These are phyloP conservation scores for Tetrapisispora taiwanensis DNA, from an alignment of 805 yeast genomes.

Conservation along the genomic window DNA sequence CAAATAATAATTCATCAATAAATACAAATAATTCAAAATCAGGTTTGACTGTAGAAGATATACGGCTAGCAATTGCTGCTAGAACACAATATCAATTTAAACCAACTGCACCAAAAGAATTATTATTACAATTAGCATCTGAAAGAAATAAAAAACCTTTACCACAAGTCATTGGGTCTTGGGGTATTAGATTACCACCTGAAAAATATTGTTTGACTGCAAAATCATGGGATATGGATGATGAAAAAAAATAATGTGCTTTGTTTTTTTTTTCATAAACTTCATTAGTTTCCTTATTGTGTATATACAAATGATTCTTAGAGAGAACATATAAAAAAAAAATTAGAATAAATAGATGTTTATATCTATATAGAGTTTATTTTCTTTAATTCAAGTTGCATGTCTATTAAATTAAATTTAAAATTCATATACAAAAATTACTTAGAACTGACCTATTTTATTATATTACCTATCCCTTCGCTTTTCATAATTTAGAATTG, in stretches of 20 bases:
- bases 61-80: slow-evolving; percentile 86
- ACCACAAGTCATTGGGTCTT: slow-evolving; percentile 83
- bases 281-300: too few relatives aligned
- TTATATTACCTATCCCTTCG: too few relatives aligned
- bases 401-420: too few relatives aligned
- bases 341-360: too few relatives aligned
- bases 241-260: not conserved
- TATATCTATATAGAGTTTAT: too few relatives aligned
- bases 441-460: too few relatives aligned
- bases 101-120: slow-evolving; percentile 84
- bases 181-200: slow-evolving; percentile 93
- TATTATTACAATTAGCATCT: slow-evolving; percentile 79
- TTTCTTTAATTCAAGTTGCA: too few relatives aligned
- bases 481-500: too few relatives aligned
- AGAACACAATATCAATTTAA: slow-evolving; percentile 93
- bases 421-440: too few relatives aligned
- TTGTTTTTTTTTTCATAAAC: too few relatives aligned
- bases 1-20: slow-evolving; percentile 28
- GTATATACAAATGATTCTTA: too few relatives aligned
- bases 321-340: too few relatives aligned
- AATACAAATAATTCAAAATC: not conserved
- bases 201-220: slow-evolving; percentile 91
- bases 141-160: slow-evolving; percentile 83
- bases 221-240: slow-evolving; percentile 20
- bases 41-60: slow-evolving; percentile 74